phyloP scores from a whole-genome alignment of 768 basidiomycete genomes.

The Collybia mongolica region DNA sequence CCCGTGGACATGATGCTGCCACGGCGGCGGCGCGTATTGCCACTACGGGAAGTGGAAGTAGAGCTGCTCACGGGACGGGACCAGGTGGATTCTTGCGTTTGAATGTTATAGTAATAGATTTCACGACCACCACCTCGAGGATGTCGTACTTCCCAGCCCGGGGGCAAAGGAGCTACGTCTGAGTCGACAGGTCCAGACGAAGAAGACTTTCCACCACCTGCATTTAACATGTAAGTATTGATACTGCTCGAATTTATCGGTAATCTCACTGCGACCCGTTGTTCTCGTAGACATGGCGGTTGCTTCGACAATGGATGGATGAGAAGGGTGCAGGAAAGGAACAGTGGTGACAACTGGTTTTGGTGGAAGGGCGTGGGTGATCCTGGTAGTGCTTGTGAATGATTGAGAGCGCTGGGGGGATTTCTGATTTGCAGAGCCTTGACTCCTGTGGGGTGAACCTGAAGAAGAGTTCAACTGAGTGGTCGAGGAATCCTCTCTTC shows the following conservation, averaged over 20 bases:
- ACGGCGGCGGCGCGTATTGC: conserved; percentile 22
- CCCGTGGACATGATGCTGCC: conserved; percentile 22
- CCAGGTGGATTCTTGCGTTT: conserved; percentile 61
- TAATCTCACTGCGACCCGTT: conserved; percentile 36
- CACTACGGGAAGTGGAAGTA: conserved; percentile 23
- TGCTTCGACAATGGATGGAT: conserved; percentile 58
- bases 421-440: conserved; percentile 9
- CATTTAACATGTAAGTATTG: conserved; percentile 17
- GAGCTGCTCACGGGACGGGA: conserved; percentile 40
- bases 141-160: conserved; percentile 59
- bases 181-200: conserved; percentile 25
- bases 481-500: conserved; percentile 10
- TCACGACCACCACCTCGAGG: conserved; percentile 46
- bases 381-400: conserved; percentile 28
- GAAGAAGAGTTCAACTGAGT: conserved; percentile 11
- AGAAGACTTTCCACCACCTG: conserved; percentile 24
- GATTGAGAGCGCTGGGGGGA: conserved; percentile 22
- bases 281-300: conserved; percentile 56
- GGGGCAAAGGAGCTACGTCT: conserved; percentile 40
- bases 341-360: conserved; percentile 57
- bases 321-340: conserved; percentile 53
- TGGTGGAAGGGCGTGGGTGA: conserved; percentile 68
- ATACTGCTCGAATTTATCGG: background rate
- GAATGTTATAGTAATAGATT: conserved; percentile 57
- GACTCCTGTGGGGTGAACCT: conserved; percentile 9